Evolutionary conservation across 1,284 basidiomycete genomes (phyloP), one percentile per base, ranked within the genome.

Genomic region (Takashimella tepidaria): DNA sequence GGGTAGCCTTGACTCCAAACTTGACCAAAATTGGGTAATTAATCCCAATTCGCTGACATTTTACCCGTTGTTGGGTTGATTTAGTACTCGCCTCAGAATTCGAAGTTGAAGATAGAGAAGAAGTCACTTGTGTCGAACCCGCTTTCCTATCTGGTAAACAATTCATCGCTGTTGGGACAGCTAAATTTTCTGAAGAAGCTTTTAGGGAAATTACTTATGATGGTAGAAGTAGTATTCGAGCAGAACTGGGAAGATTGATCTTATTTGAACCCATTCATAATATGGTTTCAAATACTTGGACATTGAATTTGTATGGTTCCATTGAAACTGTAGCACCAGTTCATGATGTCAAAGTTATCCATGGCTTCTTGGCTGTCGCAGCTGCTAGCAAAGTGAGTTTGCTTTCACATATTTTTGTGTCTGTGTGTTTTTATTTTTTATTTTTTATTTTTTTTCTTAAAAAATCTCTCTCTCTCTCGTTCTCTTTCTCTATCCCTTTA

Each of bases 381-480:
- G 83, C 87, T 0, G 80, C 89, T 26, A 88, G 89, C 64, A 82
- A 85, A 23, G 88, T 89, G 62, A 46, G 86, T 78, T 40, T 16
- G n/a, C n/a, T n/a, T n/a, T n/a, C n/a, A n/a, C n/a, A n/a, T n/a
- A n/a, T n/a, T n/a, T n/a, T n/a, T n/a, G n/a, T n/a, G n/a, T n/a
- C n/a, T n/a, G n/a, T n/a, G n/a, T n/a, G n/a, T n/a, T n/a, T n/a
- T n/a, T n/a, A n/a, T n/a, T n/a, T n/a, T n/a, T n/a, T n/a, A n/a
- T n/a, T n/a, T n/a, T n/a, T n/a, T n/a, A n/a, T n/a, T n/a, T n/a
- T n/a, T n/a, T n/a, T n/a, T n/a, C n/a, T n/a, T n/a, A n/a, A n/a
- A n/a, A n/a, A n/a, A n/a, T n/a, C n/a, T n/a, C n/a, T n/a, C n/a
- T n/a, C n/a, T n/a, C n/a, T n/a, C n/a, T n/a, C n/a, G n/a, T n/a